Evolutionary conservation across 164 flowering plant genomes (phyloP).

Genomic region (Cinnamomum micranthum): DNA sequence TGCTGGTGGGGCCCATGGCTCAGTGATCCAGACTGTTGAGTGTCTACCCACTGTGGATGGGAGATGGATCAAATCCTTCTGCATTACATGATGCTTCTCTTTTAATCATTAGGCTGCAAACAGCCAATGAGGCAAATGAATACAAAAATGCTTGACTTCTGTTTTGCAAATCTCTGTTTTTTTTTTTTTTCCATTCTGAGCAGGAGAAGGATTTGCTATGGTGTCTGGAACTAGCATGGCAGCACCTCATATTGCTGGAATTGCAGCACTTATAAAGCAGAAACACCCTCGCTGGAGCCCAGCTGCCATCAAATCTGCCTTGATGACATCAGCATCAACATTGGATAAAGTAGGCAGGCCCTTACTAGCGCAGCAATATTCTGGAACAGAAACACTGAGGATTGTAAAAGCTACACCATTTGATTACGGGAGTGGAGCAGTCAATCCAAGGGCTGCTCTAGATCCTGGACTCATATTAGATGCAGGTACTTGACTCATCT

Average conservation of each 20-base stretch:
- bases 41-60: background rate
- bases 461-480: constrained; percentile 94
- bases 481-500: constrained; percentile 47
- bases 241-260: constrained; percentile 95
- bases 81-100: background rate
- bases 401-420: constrained; percentile 83
- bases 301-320: constrained; percentile 87
- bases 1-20: background rate
- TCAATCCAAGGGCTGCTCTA: constrained; percentile 82
- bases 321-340: constrained; percentile 84
- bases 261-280: constrained; percentile 95
- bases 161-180: background rate
- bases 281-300: constrained; percentile 93
- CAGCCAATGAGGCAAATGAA: background rate
- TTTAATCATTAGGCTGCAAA: no score
- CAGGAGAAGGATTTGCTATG: constrained; percentile 96
- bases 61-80: background rate
- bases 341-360: constrained; percentile 76
- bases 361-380: constrained; percentile 78
- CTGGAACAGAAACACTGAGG: constrained; percentile 61
- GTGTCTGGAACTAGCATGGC: constrained; percentile 99
- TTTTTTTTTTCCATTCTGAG: constrained; percentile 6
- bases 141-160: background rate
- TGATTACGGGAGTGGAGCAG: constrained; percentile 96
- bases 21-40: background rate